Evolutionary conservation across 1,139 yeast species (phyloP).

Genomic region (Kodamaea sp.): DNA sequence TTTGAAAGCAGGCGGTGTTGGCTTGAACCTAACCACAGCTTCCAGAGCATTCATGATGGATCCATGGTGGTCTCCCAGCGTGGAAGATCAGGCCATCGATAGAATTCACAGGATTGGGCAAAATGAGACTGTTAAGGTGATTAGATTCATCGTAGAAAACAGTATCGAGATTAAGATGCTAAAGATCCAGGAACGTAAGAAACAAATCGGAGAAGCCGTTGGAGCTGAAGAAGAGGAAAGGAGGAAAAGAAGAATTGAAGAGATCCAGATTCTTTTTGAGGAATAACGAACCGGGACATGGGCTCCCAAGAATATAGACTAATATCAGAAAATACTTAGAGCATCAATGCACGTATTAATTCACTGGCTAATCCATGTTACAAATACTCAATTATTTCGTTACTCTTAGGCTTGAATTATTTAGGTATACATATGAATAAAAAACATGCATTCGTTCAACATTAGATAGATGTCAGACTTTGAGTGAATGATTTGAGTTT

Average conservation of each 20-base stretch:
- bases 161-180: slow-evolving; percentile 93
- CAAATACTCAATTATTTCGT: too few species aligned
- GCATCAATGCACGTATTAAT: too few species aligned
- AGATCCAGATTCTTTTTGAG: slow-evolving; percentile 75
- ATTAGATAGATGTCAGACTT: too few species aligned
- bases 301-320: too few species aligned
- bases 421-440: too few species aligned
- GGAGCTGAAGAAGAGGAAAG: slow-evolving; percentile 79
- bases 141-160: slow-evolving; percentile 77
- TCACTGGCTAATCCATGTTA: too few species aligned
- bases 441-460: too few species aligned
- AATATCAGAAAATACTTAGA: too few species aligned
- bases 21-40: slow-evolving; percentile 84
- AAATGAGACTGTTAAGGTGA: slow-evolving; percentile 66
- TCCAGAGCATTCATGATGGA: slow-evolving; percentile 90
- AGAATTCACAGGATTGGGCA: slow-evolving; percentile 94
- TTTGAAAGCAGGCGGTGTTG: slow-evolving; percentile 94
- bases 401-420: too few species aligned
- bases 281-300: slow-evolving; percentile 25
- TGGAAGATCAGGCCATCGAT: slow-evolving; percentile 94
- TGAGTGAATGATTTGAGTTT: too few species aligned
- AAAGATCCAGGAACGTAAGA: slow-evolving; percentile 81
- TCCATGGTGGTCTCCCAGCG: slow-evolving; percentile 98
- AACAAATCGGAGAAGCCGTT: slow-evolving; percentile 82
- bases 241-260: slow-evolving; percentile 74